Conservation (phyloP, 257 asterid species). For the Petrea volubilis region DNA sequence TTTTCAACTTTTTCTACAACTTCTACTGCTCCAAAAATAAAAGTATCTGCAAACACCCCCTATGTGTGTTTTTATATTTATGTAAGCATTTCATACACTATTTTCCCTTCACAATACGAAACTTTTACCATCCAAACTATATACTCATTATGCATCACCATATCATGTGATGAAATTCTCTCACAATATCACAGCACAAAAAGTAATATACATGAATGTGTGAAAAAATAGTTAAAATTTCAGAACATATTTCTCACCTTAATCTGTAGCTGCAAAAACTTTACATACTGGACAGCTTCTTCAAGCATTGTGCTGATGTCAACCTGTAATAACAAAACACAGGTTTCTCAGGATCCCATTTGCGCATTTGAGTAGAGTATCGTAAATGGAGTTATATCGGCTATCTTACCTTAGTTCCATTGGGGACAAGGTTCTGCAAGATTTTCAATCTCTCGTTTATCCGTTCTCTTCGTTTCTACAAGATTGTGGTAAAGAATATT, state of each 20-base stretch:
- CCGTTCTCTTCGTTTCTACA: constrained; percentile 55
- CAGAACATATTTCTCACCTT: constrained; percentile 36
- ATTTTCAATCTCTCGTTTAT: constrained; percentile 52
- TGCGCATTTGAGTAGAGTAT: background rate
- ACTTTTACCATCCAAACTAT: no score
- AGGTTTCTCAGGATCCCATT: background rate
- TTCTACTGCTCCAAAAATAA: no score
- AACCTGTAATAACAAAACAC: constrained; percentile 32
- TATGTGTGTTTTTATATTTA: no score
- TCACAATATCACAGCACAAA: no score
- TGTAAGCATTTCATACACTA: no score
- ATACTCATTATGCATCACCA: no score
- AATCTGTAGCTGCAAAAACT: constrained; percentile 57
- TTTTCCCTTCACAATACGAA: no score
- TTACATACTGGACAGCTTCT: constrained; percentile 56
- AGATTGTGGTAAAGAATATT: constrained; percentile 3
- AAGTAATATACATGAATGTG: no score
- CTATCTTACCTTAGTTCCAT: constrained; percentile 49
- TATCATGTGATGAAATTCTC: no score
- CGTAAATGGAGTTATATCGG: background rate
- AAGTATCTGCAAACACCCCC: no score
- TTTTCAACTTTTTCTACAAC: no score
- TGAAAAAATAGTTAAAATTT: no score
- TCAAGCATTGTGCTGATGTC: constrained; percentile 68
- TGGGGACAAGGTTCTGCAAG: constrained; percentile 52